These are phyloP conservation scores for Sphagnum tenellum DNA, from an alignment of 225 moss, liverwort and hornwort genomes.

Conservation along the genomic window DNA sequence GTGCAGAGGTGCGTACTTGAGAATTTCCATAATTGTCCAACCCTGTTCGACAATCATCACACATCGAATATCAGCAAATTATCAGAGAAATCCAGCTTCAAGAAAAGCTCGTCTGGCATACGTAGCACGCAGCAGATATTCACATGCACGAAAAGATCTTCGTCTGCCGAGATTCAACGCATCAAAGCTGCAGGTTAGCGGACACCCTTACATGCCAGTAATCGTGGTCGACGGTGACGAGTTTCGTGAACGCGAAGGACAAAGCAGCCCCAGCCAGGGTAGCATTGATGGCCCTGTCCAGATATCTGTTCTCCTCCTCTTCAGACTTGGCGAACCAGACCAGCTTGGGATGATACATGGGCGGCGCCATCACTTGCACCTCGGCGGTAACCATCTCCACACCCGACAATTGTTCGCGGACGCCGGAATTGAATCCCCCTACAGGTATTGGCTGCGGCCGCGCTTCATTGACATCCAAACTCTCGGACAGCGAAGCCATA, in stretches of 20 bases:
- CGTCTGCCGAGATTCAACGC: too few relatives aligned
- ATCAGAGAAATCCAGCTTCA: not conserved
- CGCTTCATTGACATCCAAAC: too few relatives aligned
- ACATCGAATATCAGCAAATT: not conserved
- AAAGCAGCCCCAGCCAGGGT: slow-evolving; percentile 24
- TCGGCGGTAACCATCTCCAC: not conserved
- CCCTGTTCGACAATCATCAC: slow-evolving; percentile 15
- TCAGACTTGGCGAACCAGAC: slow-evolving; percentile 42
- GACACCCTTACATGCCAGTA: slow-evolving; percentile 35
- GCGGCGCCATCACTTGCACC: slow-evolving; percentile 10
- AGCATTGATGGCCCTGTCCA: slow-evolving; percentile 35
- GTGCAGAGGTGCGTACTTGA: slow-evolving; percentile 35
- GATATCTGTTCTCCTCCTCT: slow-evolving; percentile 25
- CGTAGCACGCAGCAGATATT: not conserved
- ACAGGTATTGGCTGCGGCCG: too few relatives aligned
- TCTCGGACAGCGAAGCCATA: too few relatives aligned
- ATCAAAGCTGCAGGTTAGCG: not conserved
- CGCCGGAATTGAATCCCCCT: too few relatives aligned
- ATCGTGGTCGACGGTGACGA: slow-evolving; percentile 40
- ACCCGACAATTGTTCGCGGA: too few relatives aligned
- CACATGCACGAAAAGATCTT: not conserved
- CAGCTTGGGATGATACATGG: slow-evolving; percentile 24
- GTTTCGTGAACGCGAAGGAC: slow-evolving; percentile 24
- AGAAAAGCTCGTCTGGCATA: not conserved
- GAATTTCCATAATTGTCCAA: slow-evolving; percentile 34